These are phyloP conservation scores for Rasamsonia emersonii DNA, from an alignment of 2,329 filamentous ascomycete genomes.

Conservation along the genomic window DNA sequence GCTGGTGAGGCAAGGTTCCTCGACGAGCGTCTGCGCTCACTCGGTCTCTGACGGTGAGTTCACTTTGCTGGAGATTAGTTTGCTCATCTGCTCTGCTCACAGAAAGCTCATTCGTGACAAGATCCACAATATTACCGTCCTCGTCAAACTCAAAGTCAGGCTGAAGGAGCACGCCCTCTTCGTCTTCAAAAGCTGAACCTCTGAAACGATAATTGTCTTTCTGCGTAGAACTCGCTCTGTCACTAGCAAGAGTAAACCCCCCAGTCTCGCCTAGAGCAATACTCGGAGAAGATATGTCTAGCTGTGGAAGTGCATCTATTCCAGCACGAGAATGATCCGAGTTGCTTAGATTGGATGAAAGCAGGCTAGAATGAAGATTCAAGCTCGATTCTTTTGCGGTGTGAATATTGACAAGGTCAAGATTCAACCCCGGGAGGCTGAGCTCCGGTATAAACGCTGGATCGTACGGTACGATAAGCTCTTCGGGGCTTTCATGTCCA, in stretches of 20 bases:
- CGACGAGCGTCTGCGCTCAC: conserved; percentile 38
- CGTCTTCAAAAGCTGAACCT: conserved; percentile 26
- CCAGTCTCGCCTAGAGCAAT: conserved; percentile 31
- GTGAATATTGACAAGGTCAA: conserved; percentile 42
- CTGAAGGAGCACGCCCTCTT: conserved; percentile 42
- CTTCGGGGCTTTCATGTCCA: conserved; percentile 53
- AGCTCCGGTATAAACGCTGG: conserved; percentile 67
- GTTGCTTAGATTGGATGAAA: conserved; percentile 25
- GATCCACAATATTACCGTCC: conserved; percentile 50
- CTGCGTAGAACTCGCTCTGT: conserved; percentile 29
- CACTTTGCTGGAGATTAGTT: conserved; percentile 16
- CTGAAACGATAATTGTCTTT: conserved; percentile 23
- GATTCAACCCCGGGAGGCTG: conserved; percentile 50
- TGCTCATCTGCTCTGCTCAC: conserved; percentile 10
- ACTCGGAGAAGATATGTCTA: conserved; percentile 43
- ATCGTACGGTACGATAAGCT: conserved; percentile 73
- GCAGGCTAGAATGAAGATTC: conserved; percentile 23
- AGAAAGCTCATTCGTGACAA: conserved; percentile 15
- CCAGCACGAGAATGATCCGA: conserved; percentile 21
- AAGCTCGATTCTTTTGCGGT: conserved; percentile 23
- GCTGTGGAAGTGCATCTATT: conserved; percentile 22
- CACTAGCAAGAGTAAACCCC: conserved; percentile 34
- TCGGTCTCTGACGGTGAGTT: conserved; percentile 29
- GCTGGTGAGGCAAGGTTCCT: conserved; percentile 19
- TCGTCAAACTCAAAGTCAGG: conserved; percentile 54